phyloP scores from a whole-genome alignment of 768 basidiomycete species.

The Termitomyces sp. region DNA sequence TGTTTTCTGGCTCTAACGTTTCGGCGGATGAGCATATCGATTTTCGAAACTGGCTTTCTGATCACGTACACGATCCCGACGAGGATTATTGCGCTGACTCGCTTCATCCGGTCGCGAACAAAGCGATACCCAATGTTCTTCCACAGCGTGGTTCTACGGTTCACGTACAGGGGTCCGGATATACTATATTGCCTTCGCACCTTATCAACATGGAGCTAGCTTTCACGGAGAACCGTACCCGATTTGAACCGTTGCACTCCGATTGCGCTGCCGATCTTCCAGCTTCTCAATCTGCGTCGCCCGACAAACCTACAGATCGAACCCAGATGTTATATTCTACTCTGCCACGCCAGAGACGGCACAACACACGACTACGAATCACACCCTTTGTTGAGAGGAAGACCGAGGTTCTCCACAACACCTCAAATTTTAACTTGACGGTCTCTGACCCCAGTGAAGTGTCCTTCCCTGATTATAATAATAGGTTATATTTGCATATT shows the following conservation, averaged over 20 bases:
- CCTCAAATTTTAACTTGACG: background rate
- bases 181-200: background rate
- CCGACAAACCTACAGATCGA: background rate
- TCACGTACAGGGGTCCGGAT: background rate
- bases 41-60: conserved; percentile 26
- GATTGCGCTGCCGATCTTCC: background rate
- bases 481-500: background rate
- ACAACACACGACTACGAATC: background rate
- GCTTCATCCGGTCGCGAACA: background rate
- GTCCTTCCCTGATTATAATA: background rate
- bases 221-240: background rate
- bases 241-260: background rate
- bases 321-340: background rate
- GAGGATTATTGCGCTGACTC: background rate
- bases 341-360: background rate
- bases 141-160: background rate
- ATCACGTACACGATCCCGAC: background rate
- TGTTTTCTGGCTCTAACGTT: background rate
- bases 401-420: background rate
- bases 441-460: background rate
- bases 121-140: background rate
- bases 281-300: background rate
- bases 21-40: conserved; percentile 18
- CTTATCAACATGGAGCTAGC: background rate
- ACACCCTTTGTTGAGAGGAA: background rate